Evolutionary conservation across 2,329 filamentous ascomycete species (phyloP).

Genomic region (Aureobasidium mangrovei): DNA sequence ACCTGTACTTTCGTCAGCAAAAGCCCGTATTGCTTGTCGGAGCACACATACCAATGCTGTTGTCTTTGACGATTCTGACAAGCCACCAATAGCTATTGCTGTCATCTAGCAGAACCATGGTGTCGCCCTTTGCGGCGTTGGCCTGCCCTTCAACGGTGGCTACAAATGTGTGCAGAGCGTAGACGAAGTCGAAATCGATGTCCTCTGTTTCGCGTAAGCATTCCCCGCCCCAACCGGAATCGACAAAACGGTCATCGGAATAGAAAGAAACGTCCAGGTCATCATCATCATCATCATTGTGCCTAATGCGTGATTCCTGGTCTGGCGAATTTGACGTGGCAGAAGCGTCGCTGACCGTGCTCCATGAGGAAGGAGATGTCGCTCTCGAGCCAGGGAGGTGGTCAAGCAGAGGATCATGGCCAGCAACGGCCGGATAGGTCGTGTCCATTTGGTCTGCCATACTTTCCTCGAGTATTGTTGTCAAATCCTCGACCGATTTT

Average conservation of each 20-base stretch:
- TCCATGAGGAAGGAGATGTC: slow-evolving; percentile 28
- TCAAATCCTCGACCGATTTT: background rate
- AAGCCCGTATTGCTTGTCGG: background rate
- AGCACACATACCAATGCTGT: slow-evolving; percentile 63
- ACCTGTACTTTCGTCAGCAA: slow-evolving; percentile 44
- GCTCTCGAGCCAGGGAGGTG: slow-evolving; percentile 15
- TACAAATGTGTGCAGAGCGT: slow-evolving; percentile 94
- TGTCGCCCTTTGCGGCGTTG: slow-evolving; percentile 96
- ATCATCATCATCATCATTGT: slow-evolving; percentile 46
- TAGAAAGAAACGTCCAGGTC: slow-evolving; percentile 49
- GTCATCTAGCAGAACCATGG: slow-evolving; percentile 95
- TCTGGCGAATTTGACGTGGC: slow-evolving; percentile 13
- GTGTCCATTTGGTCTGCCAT: slow-evolving; percentile 21
- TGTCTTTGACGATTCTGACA: slow-evolving; percentile 92
- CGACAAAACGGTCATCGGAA: slow-evolving; percentile 55
- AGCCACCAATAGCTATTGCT: slow-evolving; percentile 99
- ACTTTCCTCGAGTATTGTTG: background rate
- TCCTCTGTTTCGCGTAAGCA: slow-evolving; percentile 94
- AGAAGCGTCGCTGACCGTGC: slow-evolving; percentile 21
- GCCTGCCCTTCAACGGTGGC: slow-evolving; percentile 97
- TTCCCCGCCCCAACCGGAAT: slow-evolving; percentile 65
- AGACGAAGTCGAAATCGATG: slow-evolving; percentile 99
- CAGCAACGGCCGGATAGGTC: slow-evolving; percentile 33
- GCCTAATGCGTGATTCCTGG: slow-evolving; percentile 18
- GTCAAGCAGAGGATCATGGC: slow-evolving; percentile 34